Conservation (phyloP, 768 basidiomycete species). For the Artomyces pyxidatus region DNA sequence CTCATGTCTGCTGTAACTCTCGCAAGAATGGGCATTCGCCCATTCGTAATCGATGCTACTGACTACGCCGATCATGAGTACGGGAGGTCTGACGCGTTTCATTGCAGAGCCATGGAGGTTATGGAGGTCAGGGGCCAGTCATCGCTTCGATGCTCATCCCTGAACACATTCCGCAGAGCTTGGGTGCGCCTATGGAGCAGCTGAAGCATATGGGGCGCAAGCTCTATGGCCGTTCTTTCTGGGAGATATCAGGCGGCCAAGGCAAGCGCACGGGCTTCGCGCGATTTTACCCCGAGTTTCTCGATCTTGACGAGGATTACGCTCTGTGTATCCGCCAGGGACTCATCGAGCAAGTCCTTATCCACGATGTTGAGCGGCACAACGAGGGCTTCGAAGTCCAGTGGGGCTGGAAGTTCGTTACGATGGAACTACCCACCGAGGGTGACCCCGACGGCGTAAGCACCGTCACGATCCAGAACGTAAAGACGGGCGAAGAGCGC, state of each 20-base stretch:
- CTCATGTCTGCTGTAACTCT: slow-evolving; percentile 4
- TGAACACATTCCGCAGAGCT: not conserved
- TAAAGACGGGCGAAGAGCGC: slow-evolving; percentile 1
- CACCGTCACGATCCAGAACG: not conserved
- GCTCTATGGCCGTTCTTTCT: slow-evolving; percentile 5
- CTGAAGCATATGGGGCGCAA: slow-evolving; percentile 4
- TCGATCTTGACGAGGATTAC: slow-evolving; percentile 6
- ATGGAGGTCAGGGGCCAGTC: not conserved
- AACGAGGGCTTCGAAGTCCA: slow-evolving; percentile 3
- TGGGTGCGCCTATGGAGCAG: slow-evolving; percentile 7
- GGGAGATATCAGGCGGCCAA: slow-evolving; percentile 2
- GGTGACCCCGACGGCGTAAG: not conserved
- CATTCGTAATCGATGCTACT: slow-evolving; percentile 3
- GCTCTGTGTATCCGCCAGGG: slow-evolving; percentile 5
- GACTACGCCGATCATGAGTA: slow-evolving; percentile 8
- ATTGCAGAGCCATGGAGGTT: slow-evolving; percentile 5
- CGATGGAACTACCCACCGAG: slow-evolving; percentile 3
- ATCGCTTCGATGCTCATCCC: not conserved
- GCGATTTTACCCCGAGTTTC: slow-evolving; percentile 6
- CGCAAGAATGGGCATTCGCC: slow-evolving; percentile 5
- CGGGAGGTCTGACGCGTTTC: slow-evolving; percentile 6
- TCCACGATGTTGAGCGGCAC: slow-evolving; percentile 5
- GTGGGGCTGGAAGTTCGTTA: slow-evolving; percentile 5
- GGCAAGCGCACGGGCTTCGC: slow-evolving; percentile 1
- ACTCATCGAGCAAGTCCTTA: slow-evolving; percentile 6